Percentiles rank a stretch among this genome's conserved stretches.
These are phyloP conservation scores for Colletotrichum cuscutae DNA, from an alignment of 2,329 filamentous ascomycete species.

Conservation along the genomic window DNA sequence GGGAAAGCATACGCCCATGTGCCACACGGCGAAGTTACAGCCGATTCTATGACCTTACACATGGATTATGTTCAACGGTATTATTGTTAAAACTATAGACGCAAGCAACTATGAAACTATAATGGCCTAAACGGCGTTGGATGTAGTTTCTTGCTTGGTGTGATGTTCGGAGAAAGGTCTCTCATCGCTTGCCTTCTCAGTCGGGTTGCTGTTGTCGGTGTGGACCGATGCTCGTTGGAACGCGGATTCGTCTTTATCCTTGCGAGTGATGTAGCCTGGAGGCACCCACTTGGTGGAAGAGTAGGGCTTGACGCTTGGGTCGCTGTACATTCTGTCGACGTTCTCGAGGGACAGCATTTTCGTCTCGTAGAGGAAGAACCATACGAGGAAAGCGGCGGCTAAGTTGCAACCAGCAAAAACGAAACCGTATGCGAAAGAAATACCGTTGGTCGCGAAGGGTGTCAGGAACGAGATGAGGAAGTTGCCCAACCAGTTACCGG, in stretches of 20 bases:
- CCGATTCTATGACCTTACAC: background rate
- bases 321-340: conserved; percentile 76
- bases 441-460: conserved; percentile 70
- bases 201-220: conserved; percentile 12
- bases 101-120: too few relatives aligned
- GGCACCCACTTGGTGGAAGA: conserved; percentile 65
- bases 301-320: conserved; percentile 68
- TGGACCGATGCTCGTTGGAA: conserved; percentile 14
- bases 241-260: conserved; percentile 44
- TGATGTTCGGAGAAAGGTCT: conserved; percentile 24
- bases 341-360: conserved; percentile 75
- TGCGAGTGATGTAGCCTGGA: conserved; percentile 54
- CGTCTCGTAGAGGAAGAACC: conserved; percentile 77
- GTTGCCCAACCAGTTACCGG: conserved; percentile 69
- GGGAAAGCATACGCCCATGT: background rate
- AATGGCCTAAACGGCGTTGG: background rate
- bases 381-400: conserved; percentile 67
- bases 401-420: conserved; percentile 73
- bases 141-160: background rate
- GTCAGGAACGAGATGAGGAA: conserved; percentile 77
- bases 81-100: background rate
- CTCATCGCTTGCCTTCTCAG: conserved; percentile 25
- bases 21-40: background rate
- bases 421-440: conserved; percentile 73
- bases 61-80: background rate